These are phyloP conservation scores for Pulveroboletus sp. DNA, from an alignment of 768 basidiomycete genomes.

Conservation along the genomic window DNA sequence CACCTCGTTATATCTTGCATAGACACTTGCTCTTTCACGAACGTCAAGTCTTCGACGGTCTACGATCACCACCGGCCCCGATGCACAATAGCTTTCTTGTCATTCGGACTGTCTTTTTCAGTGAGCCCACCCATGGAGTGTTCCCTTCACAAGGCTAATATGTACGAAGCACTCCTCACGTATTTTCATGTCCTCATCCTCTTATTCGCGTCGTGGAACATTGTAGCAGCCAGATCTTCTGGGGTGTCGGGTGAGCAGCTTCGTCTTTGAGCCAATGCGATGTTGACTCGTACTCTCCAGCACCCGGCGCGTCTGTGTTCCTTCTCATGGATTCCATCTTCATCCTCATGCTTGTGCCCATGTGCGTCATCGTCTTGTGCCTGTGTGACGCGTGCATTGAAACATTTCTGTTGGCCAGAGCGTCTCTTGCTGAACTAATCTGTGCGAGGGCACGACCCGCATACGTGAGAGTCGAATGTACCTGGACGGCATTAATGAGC, in stretches of 20 bases:
- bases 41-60: constrained; percentile 5
- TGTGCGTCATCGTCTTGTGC: constrained; percentile 23
- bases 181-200: constrained; percentile 50
- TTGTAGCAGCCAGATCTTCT: constrained; percentile 34
- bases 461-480: constrained; percentile 48
- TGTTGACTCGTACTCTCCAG: constrained; percentile 25
- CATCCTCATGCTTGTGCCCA: constrained; percentile 25
- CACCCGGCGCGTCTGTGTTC: constrained; percentile 44
- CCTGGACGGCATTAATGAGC: constrained; percentile 49
- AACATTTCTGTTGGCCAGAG: constrained; percentile 10
- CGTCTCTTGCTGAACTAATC: constrained; percentile 34
- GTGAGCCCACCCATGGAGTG: constrained; percentile 33
- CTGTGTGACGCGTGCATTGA: background rate
- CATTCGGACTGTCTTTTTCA: constrained; percentile 52
- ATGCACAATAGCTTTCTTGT: constrained; percentile 54
- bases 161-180: constrained; percentile 34
- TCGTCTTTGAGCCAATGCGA: background rate
- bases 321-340: constrained; percentile 44
- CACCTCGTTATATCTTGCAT: background rate
- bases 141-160: constrained; percentile 1
- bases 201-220: constrained; percentile 57
- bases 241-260: constrained; percentile 35
- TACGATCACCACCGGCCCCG: constrained; percentile 6
- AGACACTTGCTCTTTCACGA: constrained; percentile 12
- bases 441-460: constrained; percentile 36